Conservation (phyloP, 495 filamentous ascomycete species). For the Ramalina intermedia region DNA sequence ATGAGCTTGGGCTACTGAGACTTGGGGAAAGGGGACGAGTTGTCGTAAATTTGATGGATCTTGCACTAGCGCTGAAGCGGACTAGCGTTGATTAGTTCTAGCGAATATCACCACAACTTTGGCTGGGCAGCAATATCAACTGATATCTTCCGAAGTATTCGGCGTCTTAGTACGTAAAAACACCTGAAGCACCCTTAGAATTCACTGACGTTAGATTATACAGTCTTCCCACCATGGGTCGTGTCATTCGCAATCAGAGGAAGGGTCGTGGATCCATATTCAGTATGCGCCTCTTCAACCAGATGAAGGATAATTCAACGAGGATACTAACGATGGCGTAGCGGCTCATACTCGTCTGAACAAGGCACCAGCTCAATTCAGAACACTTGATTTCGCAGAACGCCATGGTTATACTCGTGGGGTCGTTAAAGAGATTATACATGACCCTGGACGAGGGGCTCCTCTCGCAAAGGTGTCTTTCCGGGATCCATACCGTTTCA, state of each 20-base stretch:
- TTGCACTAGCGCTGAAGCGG: neutral
- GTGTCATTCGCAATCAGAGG: constrained; percentile 92
- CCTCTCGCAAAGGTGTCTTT: constrained; percentile 92
- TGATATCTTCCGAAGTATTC: too few species aligned
- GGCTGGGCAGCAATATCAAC: constrained; percentile 7
- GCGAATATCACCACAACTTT: constrained; percentile 15
- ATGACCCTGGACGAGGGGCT: constrained; percentile 96
- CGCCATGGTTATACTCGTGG: constrained; percentile 93
- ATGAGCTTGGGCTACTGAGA: neutral
- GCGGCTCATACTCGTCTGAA: constrained; percentile 81
- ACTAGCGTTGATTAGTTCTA: constrained; percentile 10
- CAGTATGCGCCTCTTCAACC: constrained; percentile 43
- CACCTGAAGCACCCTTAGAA: constrained; percentile 17
- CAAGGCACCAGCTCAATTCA: constrained; percentile 86
- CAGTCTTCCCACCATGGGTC: constrained; percentile 33
- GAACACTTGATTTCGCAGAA: constrained; percentile 87
- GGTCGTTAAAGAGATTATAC: constrained; percentile 96
- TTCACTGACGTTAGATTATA: constrained; percentile 5
- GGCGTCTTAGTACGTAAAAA: too few species aligned
- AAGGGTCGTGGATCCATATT: constrained; percentile 98
- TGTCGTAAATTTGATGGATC: neutral
- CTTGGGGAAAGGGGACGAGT: neutral
- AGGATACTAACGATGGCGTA: constrained; percentile 30
- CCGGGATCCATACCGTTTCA: constrained; percentile 85
- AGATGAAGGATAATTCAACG: constrained; percentile 9